Evolutionary conservation across 2,329 filamentous ascomycete species (phyloP), one percentile per base, ranked within the genome.

Genomic region (Colletotrichum sp.): DNA sequence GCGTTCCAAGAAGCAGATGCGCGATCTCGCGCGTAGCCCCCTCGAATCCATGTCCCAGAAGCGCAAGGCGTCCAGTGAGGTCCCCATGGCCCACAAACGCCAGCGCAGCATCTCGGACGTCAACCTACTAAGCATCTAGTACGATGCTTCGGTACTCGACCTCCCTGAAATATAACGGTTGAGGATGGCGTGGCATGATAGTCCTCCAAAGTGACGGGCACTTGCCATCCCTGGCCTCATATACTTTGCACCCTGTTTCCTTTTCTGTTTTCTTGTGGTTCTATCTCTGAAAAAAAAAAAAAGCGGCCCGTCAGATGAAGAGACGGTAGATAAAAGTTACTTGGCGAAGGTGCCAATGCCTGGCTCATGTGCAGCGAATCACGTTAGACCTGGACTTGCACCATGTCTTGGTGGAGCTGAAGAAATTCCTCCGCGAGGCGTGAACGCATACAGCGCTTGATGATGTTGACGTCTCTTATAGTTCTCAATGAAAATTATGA

Each of bases 41-140:
- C 84, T 91, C 12, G 87, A 89, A 32, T 82, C 84, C 4, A 78
- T 85, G 30, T 86, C 88, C 32, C 86, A 89, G 70, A 92, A 92
- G 83, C 88, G 90, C 77, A 92, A 92, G 82, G 89, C 90, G 32
- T 86, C 88, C 5, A 82, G 82, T 22, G 88, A 89, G 60, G 82
- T 82, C 19, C 79, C 80, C 34, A 79, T 82, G 22, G 82, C 82
- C 55, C 90, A 92, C 82, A 92, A 92, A 83, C 86, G 88, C 65
- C 90, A 91, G 78, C 85, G 90, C 80, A 92, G 90, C 82, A 89
- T 92, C 77, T 90, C 90, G 27, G 90, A 92, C 78, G 87, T 91
- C 68, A 87, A 88, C 77, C 80, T 86, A 63, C 82, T 90, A 77
- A 85, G 82, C 65, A 84, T 90, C 74, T 90, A 82, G 86, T 30